Percentiles rank a stretch among this genome's conserved stretches.
Evolutionary conservation across 129 eudicot genomes (phyloP).

Genomic region (Dittrichia graveolens): DNA sequence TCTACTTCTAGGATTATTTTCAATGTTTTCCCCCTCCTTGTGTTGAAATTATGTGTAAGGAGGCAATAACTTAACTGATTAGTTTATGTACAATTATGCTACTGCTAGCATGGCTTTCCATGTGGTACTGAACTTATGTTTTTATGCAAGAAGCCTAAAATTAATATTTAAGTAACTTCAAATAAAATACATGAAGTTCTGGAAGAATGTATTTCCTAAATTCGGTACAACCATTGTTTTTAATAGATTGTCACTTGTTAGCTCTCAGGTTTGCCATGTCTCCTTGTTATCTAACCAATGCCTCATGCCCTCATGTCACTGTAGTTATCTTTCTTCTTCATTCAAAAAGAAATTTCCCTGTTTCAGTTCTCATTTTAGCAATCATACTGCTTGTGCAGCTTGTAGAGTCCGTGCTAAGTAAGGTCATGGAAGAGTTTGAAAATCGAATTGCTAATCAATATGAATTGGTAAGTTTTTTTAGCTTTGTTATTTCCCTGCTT

Average conservation of each 20-base stretch:
- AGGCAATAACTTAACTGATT: not conserved
- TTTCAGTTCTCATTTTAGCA: conserved; percentile 9
- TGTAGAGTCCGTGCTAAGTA: conserved; percentile 80
- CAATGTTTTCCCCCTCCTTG: too few relatives aligned
- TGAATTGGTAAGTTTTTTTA: conserved; percentile 55
- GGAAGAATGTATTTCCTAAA: not conserved
- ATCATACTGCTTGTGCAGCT: conserved; percentile 53
- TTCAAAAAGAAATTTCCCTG: not conserved
- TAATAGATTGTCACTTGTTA: not conserved
- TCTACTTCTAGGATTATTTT: not conserved
- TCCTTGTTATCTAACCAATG: not conserved
- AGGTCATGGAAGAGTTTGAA: conserved; percentile 94
- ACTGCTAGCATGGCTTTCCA: not conserved
- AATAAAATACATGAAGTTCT: not conserved
- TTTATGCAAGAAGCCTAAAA: not conserved
- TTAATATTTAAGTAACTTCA: not conserved
- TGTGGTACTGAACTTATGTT: too few relatives aligned
- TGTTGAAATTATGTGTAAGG: not conserved
- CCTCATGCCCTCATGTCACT: not conserved
- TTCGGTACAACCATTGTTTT: not conserved
- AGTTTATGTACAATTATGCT: conserved; percentile 7
- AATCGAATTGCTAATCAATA: conserved; percentile 65
- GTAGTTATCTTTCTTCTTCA: conserved; percentile 8
- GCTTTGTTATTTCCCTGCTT: conserved; percentile 11
- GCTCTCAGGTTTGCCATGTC: too few relatives aligned